Conservation (phyloP, 139 green algal genomes). For the Klebsormidium nitens region DNA sequence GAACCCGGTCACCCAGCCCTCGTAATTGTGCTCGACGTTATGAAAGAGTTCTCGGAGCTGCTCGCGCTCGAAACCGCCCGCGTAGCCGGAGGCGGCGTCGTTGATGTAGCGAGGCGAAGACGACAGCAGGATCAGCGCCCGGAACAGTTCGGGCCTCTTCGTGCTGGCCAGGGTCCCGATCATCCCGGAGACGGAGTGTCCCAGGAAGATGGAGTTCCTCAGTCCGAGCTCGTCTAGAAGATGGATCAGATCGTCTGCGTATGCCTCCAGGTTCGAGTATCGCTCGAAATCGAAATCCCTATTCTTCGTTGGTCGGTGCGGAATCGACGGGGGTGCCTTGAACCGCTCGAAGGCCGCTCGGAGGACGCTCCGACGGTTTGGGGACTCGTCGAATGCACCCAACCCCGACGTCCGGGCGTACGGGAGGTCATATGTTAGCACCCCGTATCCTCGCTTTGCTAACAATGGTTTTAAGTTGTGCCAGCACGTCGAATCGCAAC, state of each 20-base stretch:
- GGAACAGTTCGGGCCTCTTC: background rate
- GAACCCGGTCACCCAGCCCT: constrained; percentile 33
- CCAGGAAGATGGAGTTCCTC: constrained; percentile 4
- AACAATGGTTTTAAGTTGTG: no score
- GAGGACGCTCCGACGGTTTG: no score
- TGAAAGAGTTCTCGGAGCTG: constrained; percentile 32
- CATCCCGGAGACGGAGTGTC: constrained; percentile 14
- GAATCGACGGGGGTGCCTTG: no score
- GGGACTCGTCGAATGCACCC: no score
- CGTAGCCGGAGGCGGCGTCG: constrained; percentile 1
- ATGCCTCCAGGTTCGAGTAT: constrained; percentile 22
- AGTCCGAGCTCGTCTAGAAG: constrained; percentile 27
- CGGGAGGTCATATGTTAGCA: no score
- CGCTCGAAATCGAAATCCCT: constrained; percentile 26
- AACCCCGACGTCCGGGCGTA: no score
- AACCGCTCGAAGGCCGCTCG: no score
- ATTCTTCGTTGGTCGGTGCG: no score
- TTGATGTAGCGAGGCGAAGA: no score
- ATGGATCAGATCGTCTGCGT: constrained; percentile 33
- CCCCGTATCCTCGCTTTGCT: no score
- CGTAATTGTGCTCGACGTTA: constrained; percentile 31
- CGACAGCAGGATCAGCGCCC: background rate
- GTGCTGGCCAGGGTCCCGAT: background rate
- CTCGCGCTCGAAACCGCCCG: constrained; percentile 31
- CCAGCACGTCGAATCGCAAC: no score